Conservation (phyloP, 257 asterid species). For the Solanum ahanhuiri region DNA sequence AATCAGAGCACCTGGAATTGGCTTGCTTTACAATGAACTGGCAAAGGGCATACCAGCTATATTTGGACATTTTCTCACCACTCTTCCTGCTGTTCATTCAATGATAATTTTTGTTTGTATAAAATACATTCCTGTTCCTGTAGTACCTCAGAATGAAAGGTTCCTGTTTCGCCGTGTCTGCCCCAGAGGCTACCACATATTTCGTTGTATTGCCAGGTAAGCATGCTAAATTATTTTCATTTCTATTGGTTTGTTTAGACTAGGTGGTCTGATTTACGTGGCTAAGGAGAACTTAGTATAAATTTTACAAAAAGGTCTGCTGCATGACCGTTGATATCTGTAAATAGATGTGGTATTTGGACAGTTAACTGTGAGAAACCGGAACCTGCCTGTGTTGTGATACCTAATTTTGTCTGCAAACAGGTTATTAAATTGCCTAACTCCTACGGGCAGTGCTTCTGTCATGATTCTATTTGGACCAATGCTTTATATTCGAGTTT, state of each 20-base stretch:
- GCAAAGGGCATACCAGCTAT: slow-evolving; percentile 92
- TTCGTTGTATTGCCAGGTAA: slow-evolving; percentile 97
- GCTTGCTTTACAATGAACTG: slow-evolving; percentile 80
- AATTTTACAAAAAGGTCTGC: neutral
- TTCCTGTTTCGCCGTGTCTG: slow-evolving; percentile 86
- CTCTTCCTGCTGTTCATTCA: slow-evolving; percentile 96
- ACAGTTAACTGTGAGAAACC: neutral
- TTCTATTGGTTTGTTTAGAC: neutral
- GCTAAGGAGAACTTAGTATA: neutral
- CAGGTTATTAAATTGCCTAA: neutral
- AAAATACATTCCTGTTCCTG: slow-evolving; percentile 87
- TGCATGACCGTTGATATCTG: neutral
- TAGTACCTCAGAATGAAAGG: slow-evolving; percentile 83
- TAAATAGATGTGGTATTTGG: neutral
- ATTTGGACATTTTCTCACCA: slow-evolving; percentile 85
- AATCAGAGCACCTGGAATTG: slow-evolving; percentile 94
- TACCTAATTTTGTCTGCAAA: neutral
- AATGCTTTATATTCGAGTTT: neutral
- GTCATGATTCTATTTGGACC: neutral
- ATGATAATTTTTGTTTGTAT: slow-evolving; percentile 90
- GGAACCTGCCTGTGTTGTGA: neutral
- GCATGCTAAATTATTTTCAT: neutral
- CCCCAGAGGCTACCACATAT: slow-evolving; percentile 78
- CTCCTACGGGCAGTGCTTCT: neutral
- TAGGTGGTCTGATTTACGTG: neutral